These are phyloP conservation scores for Lagerstroemia speciosa DNA, from an alignment of 345 rosid species.

Conservation along the genomic window DNA sequence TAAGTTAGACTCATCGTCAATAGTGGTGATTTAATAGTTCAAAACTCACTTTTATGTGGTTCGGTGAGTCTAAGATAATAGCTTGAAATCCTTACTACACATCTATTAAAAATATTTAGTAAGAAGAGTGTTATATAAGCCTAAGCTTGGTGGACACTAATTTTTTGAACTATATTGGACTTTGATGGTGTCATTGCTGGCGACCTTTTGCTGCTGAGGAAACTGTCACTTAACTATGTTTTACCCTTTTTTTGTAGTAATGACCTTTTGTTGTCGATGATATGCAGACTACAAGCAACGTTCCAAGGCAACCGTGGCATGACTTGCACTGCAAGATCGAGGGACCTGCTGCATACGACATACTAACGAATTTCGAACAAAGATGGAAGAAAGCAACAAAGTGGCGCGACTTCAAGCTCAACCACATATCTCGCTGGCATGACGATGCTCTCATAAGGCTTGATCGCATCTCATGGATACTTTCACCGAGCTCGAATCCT, in stretches of 20 bases:
- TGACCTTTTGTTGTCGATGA: background rate
- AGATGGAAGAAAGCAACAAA: constrained; percentile 52
- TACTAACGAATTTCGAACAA: constrained; percentile 56
- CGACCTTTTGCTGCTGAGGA: no score
- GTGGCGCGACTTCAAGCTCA: constrained; percentile 46
- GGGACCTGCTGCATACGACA: constrained; percentile 69
- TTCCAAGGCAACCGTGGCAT: constrained; percentile 80
- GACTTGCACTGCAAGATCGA: constrained; percentile 67
- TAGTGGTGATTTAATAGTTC: no score
- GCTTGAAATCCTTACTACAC: no score
- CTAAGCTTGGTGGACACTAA: no score
- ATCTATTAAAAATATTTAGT: no score
- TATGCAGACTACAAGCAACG: constrained; percentile 27
- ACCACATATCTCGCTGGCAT: constrained; percentile 38
- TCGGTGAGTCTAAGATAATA: no score
- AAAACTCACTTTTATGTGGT: no score
- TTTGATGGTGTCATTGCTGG: no score
- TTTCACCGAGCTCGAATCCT: constrained; percentile 32
- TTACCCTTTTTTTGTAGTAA: constrained; percentile 1
- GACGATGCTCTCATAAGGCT: constrained; percentile 45
- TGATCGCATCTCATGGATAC: constrained; percentile 48
- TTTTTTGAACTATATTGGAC: no score
- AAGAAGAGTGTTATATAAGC: no score
- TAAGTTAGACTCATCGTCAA: no score
- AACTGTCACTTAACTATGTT: background rate